Evolutionary conservation across 2,329 filamentous ascomycete species (phyloP), one percentile per base, ranked within the genome.

Genomic region (Pseudogymnoascus sp.): DNA sequence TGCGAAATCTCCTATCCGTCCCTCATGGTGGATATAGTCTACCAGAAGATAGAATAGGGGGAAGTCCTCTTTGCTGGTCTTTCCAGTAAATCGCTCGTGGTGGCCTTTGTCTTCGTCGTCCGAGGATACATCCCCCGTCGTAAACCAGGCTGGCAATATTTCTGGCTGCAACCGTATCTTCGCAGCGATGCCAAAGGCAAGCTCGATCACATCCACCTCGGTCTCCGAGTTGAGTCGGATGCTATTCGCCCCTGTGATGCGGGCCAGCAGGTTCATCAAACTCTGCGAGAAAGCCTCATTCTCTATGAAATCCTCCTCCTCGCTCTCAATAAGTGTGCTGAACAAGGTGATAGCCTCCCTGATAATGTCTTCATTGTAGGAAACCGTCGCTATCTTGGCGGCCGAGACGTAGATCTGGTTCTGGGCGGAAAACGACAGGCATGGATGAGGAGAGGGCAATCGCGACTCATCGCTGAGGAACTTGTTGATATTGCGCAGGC

Each of bases 1-100:
- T 2, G 95, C 93, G 79, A 99, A 99, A 75, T 99, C 95, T 11
- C 95, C 95, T 16, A 96, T 89, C 63, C 93, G 88, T 44, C 95
- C 95, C 73, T 97, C 93, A 68, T 96, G 89, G 72, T 99, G 93
- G 62, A 99, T 96, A 73, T 96, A 96, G 73, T 99, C 93, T 73
- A 99, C 90, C 68, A 99, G 80, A 42, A 97, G 84, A 73, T 97
- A 97, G 77, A 97, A 97, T 1, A 99, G 78, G 0, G 95, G 95
- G 68, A 99, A 99, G 72, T 97, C 93, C 68, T 92, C 90, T 74
- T 92, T 89, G 72, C 96, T 89, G 5, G 90, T 95, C 60, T 89
- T 85, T 2, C 92, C 93, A 0, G 90, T 89, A 73, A 96, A 96
- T 67, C 85, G 86, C 61, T 89, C 83, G 66, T 84, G 82, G 62